Evolutionary conservation across 2,329 filamentous ascomycete genomes (phyloP).

Genomic region (Apiospora marii): DNA sequence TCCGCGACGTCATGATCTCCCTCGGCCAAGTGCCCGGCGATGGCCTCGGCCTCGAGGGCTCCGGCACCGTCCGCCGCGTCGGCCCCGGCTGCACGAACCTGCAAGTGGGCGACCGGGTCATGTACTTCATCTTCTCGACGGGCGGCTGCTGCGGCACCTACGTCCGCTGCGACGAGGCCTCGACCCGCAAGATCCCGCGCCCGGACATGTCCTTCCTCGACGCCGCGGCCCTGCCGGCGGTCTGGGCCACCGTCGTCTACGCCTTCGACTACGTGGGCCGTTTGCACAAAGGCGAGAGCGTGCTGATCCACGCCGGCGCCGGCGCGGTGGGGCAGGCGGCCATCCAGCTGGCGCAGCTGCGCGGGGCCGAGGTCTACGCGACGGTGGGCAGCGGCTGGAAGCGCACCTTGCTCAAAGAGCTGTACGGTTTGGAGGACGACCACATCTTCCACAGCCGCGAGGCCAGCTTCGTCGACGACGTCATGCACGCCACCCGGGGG

Average conservation of each 20-base stretch:
- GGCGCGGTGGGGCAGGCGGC: conserved; percentile 54
- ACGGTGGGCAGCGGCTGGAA: conserved; percentile 48
- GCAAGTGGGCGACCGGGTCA: conserved; percentile 48
- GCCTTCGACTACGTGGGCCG: conserved; percentile 44
- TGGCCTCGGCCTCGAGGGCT: conserved; percentile 49
- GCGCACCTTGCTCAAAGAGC: conserved; percentile 41
- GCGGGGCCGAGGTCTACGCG: conserved; percentile 50
- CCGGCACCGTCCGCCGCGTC: conserved; percentile 44
- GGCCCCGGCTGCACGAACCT: conserved; percentile 44
- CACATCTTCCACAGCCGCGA: conserved; percentile 48
- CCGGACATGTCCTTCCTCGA: conserved; percentile 27
- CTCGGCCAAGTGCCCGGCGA: conserved; percentile 43
- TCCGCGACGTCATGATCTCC: conserved; percentile 45
- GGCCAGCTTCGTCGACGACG: conserved; percentile 42
- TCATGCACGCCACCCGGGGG: conserved; percentile 42
- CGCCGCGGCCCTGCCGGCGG: conserved; percentile 45
- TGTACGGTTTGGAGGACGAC: conserved; percentile 42
- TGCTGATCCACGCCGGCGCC: conserved; percentile 53
- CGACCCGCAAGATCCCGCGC: conserved; percentile 39
- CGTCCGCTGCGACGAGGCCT: conserved; percentile 38
- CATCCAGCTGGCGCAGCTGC: conserved; percentile 46
- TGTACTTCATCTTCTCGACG: conserved; percentile 23
- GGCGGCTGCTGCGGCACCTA: conserved; percentile 35
- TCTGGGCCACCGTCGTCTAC: conserved; percentile 52
- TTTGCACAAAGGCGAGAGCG: conserved; percentile 38